phyloP scores from a whole-genome alignment of 805 yeast genomes.

The Wickerhamiella alocasiicola region DNA sequence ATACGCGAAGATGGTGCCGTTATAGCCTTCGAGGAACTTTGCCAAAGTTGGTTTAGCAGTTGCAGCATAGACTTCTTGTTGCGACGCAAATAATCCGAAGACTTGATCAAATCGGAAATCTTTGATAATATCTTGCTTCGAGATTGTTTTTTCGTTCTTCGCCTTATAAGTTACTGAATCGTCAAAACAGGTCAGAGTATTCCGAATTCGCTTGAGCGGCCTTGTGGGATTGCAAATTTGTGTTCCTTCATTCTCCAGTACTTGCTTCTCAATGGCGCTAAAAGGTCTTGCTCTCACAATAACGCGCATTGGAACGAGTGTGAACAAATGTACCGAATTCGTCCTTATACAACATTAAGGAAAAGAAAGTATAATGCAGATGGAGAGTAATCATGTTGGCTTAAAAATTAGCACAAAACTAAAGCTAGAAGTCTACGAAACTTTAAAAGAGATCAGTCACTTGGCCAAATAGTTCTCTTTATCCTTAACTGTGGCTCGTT shows the following conservation, averaged over 20 bases:
- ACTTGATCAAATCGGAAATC: constrained; percentile 66
- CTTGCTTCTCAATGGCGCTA: constrained; percentile 41
- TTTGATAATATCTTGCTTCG: constrained; percentile 6
- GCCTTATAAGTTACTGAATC: not conserved
- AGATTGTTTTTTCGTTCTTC: constrained; percentile 20
- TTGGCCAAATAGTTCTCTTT: no score
- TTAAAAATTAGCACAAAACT: no score
- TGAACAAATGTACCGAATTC: not conserved
- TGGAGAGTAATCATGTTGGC: not conserved
- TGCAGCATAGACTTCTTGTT: constrained; percentile 49
- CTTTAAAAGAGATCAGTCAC: no score
- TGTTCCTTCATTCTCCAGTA: not conserved
- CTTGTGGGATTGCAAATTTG: not conserved
- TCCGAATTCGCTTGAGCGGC: constrained; percentile 48
- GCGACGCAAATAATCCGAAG: constrained; percentile 54
- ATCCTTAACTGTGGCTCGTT: no score
- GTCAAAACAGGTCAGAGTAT: constrained; percentile 65
- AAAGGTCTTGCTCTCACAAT: constrained; percentile 68
- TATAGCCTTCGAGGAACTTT: constrained; percentile 68
- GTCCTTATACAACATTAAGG: not conserved
- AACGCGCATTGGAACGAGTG: constrained; percentile 11
- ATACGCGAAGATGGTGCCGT: constrained; percentile 87
- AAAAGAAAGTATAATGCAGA: not conserved
- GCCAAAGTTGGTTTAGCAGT: constrained; percentile 66
- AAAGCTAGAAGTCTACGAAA: no score